phyloP scores from a whole-genome alignment of 1,284 basidiomycete genomes.

The Bjerkandera adusta region DNA sequence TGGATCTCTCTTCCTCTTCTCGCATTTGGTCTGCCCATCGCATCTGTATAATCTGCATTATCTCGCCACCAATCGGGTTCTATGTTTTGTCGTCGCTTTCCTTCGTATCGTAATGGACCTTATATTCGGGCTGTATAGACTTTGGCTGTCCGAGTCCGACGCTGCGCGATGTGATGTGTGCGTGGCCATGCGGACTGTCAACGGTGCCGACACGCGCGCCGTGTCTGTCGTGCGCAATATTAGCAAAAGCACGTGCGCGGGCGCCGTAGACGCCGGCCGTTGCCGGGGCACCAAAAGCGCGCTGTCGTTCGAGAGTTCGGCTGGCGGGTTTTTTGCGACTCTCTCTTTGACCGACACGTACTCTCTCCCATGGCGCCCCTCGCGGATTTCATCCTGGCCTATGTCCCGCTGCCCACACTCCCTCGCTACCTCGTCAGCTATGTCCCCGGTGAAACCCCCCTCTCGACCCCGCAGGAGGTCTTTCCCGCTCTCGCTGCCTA shows the following conservation, averaged over 20 bases:
- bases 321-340: conserved; percentile 20
- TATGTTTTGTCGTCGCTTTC: no score
- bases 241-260: conserved; percentile 11
- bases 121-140: no score
- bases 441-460: conserved; percentile 71
- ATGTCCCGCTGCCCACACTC: conserved; percentile 52
- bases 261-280: conserved; percentile 3
- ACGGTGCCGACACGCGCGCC: no score
- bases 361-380: conserved; percentile 57
- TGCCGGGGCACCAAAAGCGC: conserved; percentile 20
- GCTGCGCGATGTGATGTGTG: no score
- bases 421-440: conserved; percentile 67
- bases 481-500: conserved; percentile 73
- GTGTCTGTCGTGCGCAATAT: background rate
- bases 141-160: no score
- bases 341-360: conserved; percentile 20
- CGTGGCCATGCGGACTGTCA: no score
- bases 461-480: conserved; percentile 80
- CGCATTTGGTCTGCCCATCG: background rate
- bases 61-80: no score
- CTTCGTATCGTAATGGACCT: no score
- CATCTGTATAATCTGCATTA: conserved; percentile 9
- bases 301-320: conserved; percentile 20
- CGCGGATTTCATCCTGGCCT: conserved; percentile 65
- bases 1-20: conserved; percentile 7